A percentile compares a stretch with the other conserved stretches of the same genome.
These are phyloP conservation scores for Gleditsia sinensis DNA, from an alignment of 306 rosid species.

Conservation along the genomic window DNA sequence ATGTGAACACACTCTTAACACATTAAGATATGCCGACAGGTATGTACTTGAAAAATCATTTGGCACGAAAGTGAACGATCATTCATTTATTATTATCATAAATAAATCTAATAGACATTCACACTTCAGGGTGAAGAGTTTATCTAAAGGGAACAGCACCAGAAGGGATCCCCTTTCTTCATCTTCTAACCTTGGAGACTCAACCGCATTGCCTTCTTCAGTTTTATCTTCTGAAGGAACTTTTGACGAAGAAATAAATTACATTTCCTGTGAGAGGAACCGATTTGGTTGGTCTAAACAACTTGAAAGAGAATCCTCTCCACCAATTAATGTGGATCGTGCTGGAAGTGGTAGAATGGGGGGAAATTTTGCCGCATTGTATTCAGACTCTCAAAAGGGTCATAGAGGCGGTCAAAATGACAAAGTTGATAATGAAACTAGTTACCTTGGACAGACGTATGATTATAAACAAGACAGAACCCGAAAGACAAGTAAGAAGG, in stretches of 20 bases:
- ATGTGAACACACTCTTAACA: conserved; percentile 82
- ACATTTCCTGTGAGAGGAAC: conserved; percentile 56
- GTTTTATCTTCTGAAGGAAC: conserved; percentile 41
- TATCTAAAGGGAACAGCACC: conserved; percentile 66
- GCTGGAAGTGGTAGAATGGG: conserved; percentile 67
- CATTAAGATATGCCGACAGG: conserved; percentile 90
- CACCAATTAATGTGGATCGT: conserved; percentile 49
- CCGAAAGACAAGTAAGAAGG: conserved; percentile 41
- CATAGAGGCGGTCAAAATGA: conserved; percentile 53
- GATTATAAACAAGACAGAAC: conserved; percentile 48
- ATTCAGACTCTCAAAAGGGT: conserved; percentile 54
- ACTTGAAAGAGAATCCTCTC: conserved; percentile 63
- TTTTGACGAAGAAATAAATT: conserved; percentile 50
- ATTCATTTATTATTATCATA: conserved; percentile 10
- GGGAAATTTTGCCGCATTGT: conserved; percentile 50
- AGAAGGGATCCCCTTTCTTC: conserved; percentile 64
- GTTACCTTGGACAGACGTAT: conserved; percentile 44
- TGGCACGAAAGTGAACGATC: background rate
- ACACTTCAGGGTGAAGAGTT: conserved; percentile 64
- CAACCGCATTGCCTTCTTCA: conserved; percentile 58
- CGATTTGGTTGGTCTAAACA: conserved; percentile 76
- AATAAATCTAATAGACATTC: conserved; percentile 23
- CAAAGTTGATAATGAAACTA: conserved; percentile 48
- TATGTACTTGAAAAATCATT: conserved; percentile 26
- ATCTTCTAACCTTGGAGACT: conserved; percentile 57